Evolutionary conservation across 345 rosid genomes (phyloP), one percentile per base, ranked within the genome.

Genomic region (Psidium guajava): DNA sequence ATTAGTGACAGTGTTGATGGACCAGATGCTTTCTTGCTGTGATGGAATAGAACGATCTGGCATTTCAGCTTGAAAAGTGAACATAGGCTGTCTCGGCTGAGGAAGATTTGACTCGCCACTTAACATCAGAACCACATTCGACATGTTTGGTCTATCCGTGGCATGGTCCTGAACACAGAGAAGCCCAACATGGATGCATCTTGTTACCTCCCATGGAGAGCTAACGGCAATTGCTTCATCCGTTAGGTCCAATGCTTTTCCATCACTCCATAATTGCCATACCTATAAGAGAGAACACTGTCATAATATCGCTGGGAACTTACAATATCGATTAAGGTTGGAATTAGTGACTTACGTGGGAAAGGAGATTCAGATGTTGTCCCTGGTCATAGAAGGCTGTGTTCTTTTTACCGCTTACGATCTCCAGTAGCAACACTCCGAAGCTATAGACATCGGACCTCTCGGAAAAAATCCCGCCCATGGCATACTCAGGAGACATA

Each of bases 151-250:
- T 21, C 91, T 88, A 12, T 86, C 54, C 5, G 40, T 57, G 9
- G 53, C 52, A 28, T 87, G 83, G 64, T 88, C 90, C 81, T 89
- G 92, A 21, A 88, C 89, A 55, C 90, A 90, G 21, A 91, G 55
- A 24, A 83, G 69, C 61, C 84, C 36, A 0, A 32, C 51, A 2
- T 54, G 84, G 47, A 83, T 83, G 49, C 58, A 52, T 44, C 82
- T 40, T 52, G 8, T 47, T 14, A 18, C 82, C 47, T 53, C 82
- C 86, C 83, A 54, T 87, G 61, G 14, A 32, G 42, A 82, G 32
- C 44, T 51, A 11, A n/a, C 42, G 13, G 25, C 21, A 28, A 82
- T 12, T 1, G 57, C 5, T 52, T 54, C 84, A 82, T 82, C 84
- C 11, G 36, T 40, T 27, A 82, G 57, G 36, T 82, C 64, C 22